Conservation (phyloP, 2,329 filamentous ascomycete species). For the Alternaria sp. region DNA sequence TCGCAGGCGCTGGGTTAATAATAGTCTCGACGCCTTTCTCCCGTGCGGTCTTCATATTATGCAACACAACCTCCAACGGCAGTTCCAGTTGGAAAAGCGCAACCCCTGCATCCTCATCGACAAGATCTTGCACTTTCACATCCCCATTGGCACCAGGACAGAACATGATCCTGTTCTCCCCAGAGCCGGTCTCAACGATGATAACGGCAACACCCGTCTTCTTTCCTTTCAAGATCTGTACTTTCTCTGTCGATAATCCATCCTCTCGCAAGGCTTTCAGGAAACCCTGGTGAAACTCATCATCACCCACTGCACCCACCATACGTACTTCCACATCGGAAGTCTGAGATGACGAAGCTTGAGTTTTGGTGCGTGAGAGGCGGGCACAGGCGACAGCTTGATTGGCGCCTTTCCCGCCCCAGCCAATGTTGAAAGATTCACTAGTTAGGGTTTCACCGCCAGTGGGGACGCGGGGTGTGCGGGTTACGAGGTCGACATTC, state of each 20-base stretch:
- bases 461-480: constrained; percentile 81
- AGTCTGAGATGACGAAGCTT: constrained; percentile 30
- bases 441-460: constrained; percentile 90
- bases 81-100: constrained; percentile 60
- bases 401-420: constrained; percentile 95
- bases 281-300: constrained; percentile 54
- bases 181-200: constrained; percentile 57
- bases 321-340: constrained; percentile 57
- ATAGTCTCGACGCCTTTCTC: constrained; percentile 64
- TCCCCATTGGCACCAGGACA: constrained; percentile 58
- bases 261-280: constrained; percentile 55
- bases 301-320: constrained; percentile 60
- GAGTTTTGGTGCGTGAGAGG: constrained; percentile 67
- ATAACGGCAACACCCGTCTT: constrained; percentile 61
- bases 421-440: constrained; percentile 78
- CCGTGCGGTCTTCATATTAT: constrained; percentile 49
- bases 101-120: constrained; percentile 53
- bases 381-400: constrained; percentile 91
- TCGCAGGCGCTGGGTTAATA: constrained; percentile 82
- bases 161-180: constrained; percentile 61
- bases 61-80: constrained; percentile 52
- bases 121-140: constrained; percentile 49
- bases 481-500: constrained; percentile 92
- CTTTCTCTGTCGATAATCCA: constrained; percentile 53
- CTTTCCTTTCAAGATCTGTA: constrained; percentile 53